These are phyloP conservation scores for Flammula alnicola DNA, from an alignment of 1,284 basidiomycete species.

Conservation along the genomic window DNA sequence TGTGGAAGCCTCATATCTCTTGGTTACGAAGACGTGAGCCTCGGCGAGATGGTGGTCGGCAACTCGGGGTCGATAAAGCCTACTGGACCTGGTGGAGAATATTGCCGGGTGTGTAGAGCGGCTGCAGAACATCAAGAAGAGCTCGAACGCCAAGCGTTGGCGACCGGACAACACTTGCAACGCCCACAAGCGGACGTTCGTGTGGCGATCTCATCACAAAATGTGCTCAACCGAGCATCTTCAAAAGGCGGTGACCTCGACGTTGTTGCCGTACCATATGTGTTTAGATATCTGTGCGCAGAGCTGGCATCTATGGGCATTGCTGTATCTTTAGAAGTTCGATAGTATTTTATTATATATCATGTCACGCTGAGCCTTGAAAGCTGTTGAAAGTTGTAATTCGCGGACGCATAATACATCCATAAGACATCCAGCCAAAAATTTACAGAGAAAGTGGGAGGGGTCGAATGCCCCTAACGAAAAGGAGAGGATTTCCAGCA, in stretches of 20 bases:
- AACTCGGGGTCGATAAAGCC: slow-evolving; percentile 54
- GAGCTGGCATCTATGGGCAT: slow-evolving; percentile 88
- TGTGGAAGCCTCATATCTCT: slow-evolving; percentile 96
- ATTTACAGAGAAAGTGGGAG: slow-evolving; percentile 16
- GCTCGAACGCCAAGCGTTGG: slow-evolving; percentile 57
- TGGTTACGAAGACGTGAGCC: slow-evolving; percentile 86
- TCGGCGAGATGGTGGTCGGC: slow-evolving; percentile 66
- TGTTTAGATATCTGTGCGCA: slow-evolving; percentile 88
- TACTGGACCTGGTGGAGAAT: slow-evolving; percentile 81
- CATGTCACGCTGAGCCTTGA: slow-evolving; percentile 5
- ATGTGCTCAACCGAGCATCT: slow-evolving; percentile 60
- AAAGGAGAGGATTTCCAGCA: slow-evolving; percentile 9
- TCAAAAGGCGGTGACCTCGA: slow-evolving; percentile 83
- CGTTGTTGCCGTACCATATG: slow-evolving; percentile 95
- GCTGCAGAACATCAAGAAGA: slow-evolving; percentile 67
- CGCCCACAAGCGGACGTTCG: slow-evolving; percentile 53
- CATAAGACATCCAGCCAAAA: slow-evolving; percentile 1
- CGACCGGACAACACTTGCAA: slow-evolving; percentile 49
- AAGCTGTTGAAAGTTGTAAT: no score
- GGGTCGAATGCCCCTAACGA: slow-evolving; percentile 9
- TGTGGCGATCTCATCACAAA: slow-evolving; percentile 65
- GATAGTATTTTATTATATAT: slow-evolving; percentile 31
- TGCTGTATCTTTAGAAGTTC: slow-evolving; percentile 75
- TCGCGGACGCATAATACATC: neutral
- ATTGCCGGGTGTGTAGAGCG: slow-evolving; percentile 88